phyloP scores from a whole-genome alignment of 2,329 filamentous ascomycete genomes.

The Fusarium clavum region DNA sequence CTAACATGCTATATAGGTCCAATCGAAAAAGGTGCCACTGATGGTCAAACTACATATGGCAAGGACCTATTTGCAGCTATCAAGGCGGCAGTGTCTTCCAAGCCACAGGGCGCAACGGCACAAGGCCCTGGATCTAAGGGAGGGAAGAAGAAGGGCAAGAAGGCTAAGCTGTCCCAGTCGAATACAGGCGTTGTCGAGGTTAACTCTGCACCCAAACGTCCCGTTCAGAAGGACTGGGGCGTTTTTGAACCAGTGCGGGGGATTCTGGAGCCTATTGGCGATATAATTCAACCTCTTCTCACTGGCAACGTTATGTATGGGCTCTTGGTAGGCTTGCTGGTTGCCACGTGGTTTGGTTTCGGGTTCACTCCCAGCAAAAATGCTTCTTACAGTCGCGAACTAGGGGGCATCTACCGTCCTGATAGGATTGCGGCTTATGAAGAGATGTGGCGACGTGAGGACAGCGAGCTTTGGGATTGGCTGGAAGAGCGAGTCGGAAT shows the following conservation, averaged over 20 bases:
- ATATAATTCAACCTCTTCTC: conserved; percentile 77
- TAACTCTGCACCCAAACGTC: conserved; percentile 56
- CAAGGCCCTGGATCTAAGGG: conserved; percentile 61
- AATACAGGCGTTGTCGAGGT: conserved; percentile 56
- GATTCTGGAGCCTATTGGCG: conserved; percentile 75
- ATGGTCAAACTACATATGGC: conserved; percentile 86
- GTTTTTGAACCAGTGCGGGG: conserved; percentile 81
- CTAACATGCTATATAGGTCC: conserved; percentile 70
- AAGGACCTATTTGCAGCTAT: conserved; percentile 82
- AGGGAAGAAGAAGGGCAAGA: conserved; percentile 71
- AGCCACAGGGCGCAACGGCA: conserved; percentile 62
- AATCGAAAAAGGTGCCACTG: conserved; percentile 94
- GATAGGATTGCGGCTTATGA: conserved; percentile 87
- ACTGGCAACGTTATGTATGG: conserved; percentile 82
- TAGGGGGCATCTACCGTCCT: conserved; percentile 55
- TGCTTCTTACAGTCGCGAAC: conserved; percentile 51
- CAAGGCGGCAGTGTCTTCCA: conserved; percentile 77
- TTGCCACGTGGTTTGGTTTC: conserved; percentile 79
- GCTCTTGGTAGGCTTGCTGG: conserved; percentile 77
- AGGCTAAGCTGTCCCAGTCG: conserved; percentile 60
- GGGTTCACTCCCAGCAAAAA: conserved; percentile 59
- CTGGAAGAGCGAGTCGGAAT: conserved; percentile 86
- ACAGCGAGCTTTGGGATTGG: conserved; percentile 93
- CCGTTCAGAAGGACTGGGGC: conserved; percentile 73
- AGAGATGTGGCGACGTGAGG: conserved; percentile 89